phyloP scores from a whole-genome alignment of 179 eudicot species.

The Silene coronaria region DNA sequence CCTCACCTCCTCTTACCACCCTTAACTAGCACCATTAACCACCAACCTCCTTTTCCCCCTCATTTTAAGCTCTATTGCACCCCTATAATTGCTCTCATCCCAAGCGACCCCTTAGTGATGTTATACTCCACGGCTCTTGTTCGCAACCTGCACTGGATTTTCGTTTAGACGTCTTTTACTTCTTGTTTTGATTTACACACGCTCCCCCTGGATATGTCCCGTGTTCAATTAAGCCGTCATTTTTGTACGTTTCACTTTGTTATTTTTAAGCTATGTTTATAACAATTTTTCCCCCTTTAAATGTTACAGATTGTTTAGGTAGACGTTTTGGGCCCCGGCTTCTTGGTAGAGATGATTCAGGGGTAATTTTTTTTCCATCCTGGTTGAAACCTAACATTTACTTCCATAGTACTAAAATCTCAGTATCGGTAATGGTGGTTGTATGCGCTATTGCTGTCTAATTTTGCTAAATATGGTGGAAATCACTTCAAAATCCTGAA shows the following conservation, averaged over 20 bases:
- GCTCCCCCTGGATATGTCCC: neutral
- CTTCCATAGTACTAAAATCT: neutral
- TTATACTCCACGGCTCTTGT: neutral
- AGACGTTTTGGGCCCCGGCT: conserved; percentile 89
- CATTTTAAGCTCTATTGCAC: no score
- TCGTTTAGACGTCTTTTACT: neutral
- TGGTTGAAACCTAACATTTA: neutral
- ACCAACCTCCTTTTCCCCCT: no score
- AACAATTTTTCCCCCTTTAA: neutral
- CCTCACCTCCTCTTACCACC: no score
- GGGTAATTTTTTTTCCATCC: conserved; percentile 46
- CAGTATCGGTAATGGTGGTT: neutral
- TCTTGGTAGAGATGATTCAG: conserved; percentile 85
- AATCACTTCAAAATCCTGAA: neutral
- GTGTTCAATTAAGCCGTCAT: neutral
- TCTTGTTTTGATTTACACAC: neutral
- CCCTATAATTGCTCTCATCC: no score
- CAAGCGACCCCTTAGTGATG: neutral
- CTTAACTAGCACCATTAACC: no score
- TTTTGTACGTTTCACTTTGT: neutral
- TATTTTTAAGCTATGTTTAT: conserved; percentile 6
- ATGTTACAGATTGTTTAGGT: conserved; percentile 86
- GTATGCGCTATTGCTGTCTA: neutral
- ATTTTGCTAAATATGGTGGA: neutral
- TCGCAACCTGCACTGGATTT: neutral